Conservation (phyloP, 345 rosid genomes). For the Rubroshorea leprosula region DNA sequence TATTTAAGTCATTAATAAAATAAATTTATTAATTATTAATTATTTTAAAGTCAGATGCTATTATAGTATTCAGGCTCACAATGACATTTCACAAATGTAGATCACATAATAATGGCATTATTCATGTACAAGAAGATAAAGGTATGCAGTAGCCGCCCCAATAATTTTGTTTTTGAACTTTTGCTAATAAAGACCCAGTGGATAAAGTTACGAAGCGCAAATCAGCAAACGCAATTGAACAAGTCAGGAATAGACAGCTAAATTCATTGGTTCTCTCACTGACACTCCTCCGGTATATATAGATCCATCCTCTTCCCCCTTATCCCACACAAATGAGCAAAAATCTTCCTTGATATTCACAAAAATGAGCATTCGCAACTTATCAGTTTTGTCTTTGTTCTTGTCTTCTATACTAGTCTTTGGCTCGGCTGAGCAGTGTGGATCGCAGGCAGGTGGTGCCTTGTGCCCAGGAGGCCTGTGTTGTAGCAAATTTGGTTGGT, state of each 20-base stretch:
- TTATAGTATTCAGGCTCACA: too few relatives aligned
- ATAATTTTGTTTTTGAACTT: neutral
- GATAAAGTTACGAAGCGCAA: neutral
- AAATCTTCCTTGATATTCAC: neutral
- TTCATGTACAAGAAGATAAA: slow-evolving; percentile 2
- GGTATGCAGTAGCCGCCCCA: slow-evolving; percentile 11
- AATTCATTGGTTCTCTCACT: neutral
- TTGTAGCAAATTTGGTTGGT: slow-evolving; percentile 48
- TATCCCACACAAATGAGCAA: neutral
- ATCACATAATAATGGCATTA: too few relatives aligned
- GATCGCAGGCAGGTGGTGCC: slow-evolving; percentile 46
- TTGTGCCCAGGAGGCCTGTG: slow-evolving; percentile 42
- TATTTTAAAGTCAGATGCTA: too few relatives aligned
- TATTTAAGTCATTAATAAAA: too few relatives aligned
- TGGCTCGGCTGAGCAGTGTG: slow-evolving; percentile 45
- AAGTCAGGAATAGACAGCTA: neutral
- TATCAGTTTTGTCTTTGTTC: slow-evolving; percentile 14
- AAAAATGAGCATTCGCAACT: slow-evolving; percentile 7
- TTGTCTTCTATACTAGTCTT: neutral
- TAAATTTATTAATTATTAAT: too few relatives aligned
- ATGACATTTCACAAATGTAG: too few relatives aligned
- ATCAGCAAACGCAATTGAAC: neutral
- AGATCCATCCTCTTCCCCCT: neutral
- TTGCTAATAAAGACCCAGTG: neutral
- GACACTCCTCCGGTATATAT: neutral